Percentiles rank a stretch among this genome's conserved stretches.
phyloP scores from a whole-genome alignment of 73 alveolate genomes.

The Tetrahymena thermophila region DNA sequence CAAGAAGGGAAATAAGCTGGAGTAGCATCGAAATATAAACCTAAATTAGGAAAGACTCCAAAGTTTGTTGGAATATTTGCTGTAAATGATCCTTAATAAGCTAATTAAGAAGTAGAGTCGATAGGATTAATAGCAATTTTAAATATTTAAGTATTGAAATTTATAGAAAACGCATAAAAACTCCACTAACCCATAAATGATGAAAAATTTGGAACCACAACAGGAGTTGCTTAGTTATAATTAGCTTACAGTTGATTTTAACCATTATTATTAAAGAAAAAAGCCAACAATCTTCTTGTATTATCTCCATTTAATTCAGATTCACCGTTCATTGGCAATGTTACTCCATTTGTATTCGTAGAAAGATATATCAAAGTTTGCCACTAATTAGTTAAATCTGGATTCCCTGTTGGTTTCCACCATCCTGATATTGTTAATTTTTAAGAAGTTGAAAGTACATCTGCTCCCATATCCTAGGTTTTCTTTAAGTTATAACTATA shows the following conservation, averaged over 20 bases:
- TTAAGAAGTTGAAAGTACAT: neutral
- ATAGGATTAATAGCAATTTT: neutral
- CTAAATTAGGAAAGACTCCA: neutral
- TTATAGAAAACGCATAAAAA: neutral
- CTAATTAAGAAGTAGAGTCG: neutral
- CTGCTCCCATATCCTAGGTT: neutral
- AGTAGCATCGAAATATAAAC: neutral
- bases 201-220: neutral
- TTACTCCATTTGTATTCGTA: neutral
- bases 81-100: neutral
- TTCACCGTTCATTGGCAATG: neutral
- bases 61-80: neutral
- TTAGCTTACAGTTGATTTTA: neutral
- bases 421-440: neutral
- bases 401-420: neutral
- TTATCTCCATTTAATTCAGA: neutral
- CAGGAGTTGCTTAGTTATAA: neutral
- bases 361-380: neutral
- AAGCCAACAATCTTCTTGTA: neutral
- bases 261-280: neutral
- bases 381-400: neutral
- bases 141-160: neutral
- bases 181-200: neutral
- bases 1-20: neutral
- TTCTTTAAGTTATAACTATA: neutral